These are phyloP conservation scores for Glycine latifolia DNA, from an alignment of 306 rosid species.

Conservation along the genomic window DNA sequence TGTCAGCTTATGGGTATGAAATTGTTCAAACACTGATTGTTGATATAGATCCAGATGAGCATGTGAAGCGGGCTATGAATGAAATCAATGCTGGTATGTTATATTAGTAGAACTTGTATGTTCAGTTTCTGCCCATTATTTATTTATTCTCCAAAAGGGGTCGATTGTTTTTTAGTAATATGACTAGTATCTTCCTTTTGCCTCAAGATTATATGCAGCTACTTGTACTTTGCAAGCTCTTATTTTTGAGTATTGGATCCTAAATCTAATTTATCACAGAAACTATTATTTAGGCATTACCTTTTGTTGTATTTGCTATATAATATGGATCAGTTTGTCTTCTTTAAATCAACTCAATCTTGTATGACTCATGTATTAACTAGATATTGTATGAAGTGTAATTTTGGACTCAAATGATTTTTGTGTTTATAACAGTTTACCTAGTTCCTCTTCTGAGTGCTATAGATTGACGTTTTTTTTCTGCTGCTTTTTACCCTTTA, in stretches of 20 bases:
- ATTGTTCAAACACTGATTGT: slow-evolving; percentile 91
- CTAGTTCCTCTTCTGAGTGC: background rate
- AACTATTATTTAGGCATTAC: slow-evolving; percentile 24
- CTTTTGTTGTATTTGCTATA: background rate
- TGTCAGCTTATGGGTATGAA: slow-evolving; percentile 95
- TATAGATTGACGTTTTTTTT: slow-evolving; percentile 2
- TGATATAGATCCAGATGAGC: slow-evolving; percentile 91
- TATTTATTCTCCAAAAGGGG: background rate
- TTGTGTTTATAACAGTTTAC: background rate
- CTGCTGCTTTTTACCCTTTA: slow-evolving; percentile 23
- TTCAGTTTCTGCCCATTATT: too few species aligned
- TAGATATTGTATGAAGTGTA: slow-evolving; percentile 3
- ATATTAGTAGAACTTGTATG: background rate
- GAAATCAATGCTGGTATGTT: slow-evolving; percentile 91
- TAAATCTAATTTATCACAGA: slow-evolving; percentile 9
- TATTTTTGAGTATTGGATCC: slow-evolving; percentile 1
- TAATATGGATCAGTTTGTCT: slow-evolving; percentile 18
- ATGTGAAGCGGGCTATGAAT: slow-evolving; percentile 95
- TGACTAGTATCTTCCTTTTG: slow-evolving; percentile 7
- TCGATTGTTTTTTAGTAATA: background rate
- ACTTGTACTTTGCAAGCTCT: slow-evolving; percentile 20
- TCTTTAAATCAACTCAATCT: slow-evolving; percentile 5
- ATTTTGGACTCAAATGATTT: slow-evolving; percentile 9
- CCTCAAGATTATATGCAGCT: slow-evolving; percentile 7
- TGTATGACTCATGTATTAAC: background rate